Conservation (phyloP, 1,139 yeast genomes). For the Geotrichum klebahnii region DNA sequence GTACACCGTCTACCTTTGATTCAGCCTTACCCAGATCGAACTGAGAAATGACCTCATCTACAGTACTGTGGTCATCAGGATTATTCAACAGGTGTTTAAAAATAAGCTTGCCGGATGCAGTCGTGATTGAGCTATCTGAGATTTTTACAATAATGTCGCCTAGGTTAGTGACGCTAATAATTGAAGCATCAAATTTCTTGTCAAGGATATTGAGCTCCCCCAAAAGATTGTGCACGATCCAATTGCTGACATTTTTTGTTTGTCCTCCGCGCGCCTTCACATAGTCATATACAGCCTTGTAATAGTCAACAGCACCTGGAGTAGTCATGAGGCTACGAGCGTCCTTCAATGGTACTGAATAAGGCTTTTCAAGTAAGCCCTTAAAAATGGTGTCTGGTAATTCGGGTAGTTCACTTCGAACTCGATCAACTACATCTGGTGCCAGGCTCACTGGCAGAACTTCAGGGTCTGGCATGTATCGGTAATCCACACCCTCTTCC, state of each 20-base stretch:
- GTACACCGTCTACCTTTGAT: constrained; percentile 33
- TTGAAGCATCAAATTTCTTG: constrained; percentile 36
- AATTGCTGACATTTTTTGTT: constrained; percentile 53
- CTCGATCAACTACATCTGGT: constrained; percentile 40
- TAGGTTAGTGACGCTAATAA: constrained; percentile 38
- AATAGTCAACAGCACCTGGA: constrained; percentile 47
- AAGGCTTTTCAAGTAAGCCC: constrained; percentile 51
- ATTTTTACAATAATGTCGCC: constrained; percentile 46
- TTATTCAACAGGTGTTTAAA: constrained; percentile 56
- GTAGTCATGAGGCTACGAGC: constrained; percentile 59
- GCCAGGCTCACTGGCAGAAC: constrained; percentile 56
- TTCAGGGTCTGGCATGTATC: constrained; percentile 95
- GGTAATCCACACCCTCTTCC: constrained; percentile 78
- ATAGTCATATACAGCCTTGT: constrained; percentile 44
- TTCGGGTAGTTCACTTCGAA: constrained; percentile 49
- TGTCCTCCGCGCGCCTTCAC: constrained; percentile 27
- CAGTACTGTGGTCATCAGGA: constrained; percentile 36
- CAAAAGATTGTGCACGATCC: constrained; percentile 78
- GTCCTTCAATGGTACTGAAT: constrained; percentile 62
- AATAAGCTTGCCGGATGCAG: constrained; percentile 62
- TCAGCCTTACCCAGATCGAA: constrained; percentile 50
- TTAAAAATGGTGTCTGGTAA: constrained; percentile 60
- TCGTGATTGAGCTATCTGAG: constrained; percentile 43
- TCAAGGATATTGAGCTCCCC: constrained; percentile 62
- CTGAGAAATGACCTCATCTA: constrained; percentile 50